Conservation (phyloP, 2,329 filamentous ascomycete species). For the Rhynchosporium agropyri region DNA sequence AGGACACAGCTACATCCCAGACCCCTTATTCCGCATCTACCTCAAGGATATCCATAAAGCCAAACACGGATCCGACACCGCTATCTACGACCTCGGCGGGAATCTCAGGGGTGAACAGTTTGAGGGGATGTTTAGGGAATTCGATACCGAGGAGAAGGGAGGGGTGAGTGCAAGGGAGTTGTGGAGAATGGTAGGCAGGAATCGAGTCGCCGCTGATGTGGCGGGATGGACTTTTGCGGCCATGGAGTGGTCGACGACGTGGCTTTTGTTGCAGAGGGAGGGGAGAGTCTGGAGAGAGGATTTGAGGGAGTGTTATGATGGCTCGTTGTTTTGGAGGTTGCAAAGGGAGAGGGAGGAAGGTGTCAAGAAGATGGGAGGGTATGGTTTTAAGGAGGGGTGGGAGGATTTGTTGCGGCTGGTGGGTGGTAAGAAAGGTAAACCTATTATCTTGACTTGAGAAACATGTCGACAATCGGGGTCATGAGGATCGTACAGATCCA, state of each 20-base stretch:
- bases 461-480: background rate
- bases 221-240: constrained; percentile 16
- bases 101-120: background rate
- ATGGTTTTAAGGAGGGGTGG: background rate
- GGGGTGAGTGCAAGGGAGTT: background rate
- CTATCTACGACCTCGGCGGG: constrained; percentile 45
- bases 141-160: background rate
- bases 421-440: background rate
- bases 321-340: constrained; percentile 49
- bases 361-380: background rate
- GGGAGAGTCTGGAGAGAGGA: constrained; percentile 59
- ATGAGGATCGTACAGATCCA: background rate
- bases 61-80: constrained; percentile 51
- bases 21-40: constrained; percentile 46
- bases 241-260: constrained; percentile 44
- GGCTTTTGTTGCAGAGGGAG: constrained; percentile 56
- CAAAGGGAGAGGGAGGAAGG: background rate
- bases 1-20: constrained; percentile 43
- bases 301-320: constrained; percentile 52
- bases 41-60: constrained; percentile 41
- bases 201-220: constrained; percentile 13
- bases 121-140: background rate
- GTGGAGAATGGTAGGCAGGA: constrained; percentile 4
- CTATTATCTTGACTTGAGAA: no score
- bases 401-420: background rate